Evolutionary conservation across 2,329 filamentous ascomycete genomes (phyloP).

Genomic region (Myrmaecium sp.): DNA sequence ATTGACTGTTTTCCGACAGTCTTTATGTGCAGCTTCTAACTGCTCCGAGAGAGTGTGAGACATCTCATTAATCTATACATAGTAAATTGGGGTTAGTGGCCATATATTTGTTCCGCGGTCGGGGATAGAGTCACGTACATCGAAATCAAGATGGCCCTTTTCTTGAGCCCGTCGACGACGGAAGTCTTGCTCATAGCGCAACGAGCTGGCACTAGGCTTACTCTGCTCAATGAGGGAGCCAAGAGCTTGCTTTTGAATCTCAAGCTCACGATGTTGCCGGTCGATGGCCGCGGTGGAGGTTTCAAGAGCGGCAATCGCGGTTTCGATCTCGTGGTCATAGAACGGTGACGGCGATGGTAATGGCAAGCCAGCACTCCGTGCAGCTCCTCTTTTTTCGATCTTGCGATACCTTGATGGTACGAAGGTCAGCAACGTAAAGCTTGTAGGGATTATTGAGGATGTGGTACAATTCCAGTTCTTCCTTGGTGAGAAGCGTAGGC

Average conservation of each 20-base stretch:
- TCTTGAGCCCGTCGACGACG: constrained; percentile 21
- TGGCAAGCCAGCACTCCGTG: constrained; percentile 15
- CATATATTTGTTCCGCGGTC: neutral
- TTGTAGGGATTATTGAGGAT: neutral
- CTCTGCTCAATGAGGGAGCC: constrained; percentile 35
- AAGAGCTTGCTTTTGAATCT: constrained; percentile 45
- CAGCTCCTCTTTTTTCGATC: constrained; percentile 15
- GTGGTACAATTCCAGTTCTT: constrained; percentile 32
- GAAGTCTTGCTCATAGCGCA: constrained; percentile 19
- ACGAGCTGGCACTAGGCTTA: constrained; percentile 21
- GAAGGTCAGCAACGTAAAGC: constrained; percentile 1
- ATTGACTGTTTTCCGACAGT: constrained; percentile 30
- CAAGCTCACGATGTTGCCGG: constrained; percentile 44
- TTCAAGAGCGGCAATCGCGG: constrained; percentile 46
- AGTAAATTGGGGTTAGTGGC: neutral
- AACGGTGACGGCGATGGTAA: constrained; percentile 27
- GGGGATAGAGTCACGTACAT: constrained; percentile 8
- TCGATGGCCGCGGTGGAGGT: constrained; percentile 47
- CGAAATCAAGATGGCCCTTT: constrained; percentile 25
- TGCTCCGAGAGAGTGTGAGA: constrained; percentile 12
- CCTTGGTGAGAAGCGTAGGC: constrained; percentile 29
- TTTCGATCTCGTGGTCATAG: constrained; percentile 40
- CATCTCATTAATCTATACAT: constrained; percentile 12
- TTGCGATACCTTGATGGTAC: constrained; percentile 17
- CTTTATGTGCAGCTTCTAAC: constrained; percentile 28